Evolutionary conservation across 75 land plant genomes (phyloP).

Genomic region (Selaginella moellendorffii): DNA sequence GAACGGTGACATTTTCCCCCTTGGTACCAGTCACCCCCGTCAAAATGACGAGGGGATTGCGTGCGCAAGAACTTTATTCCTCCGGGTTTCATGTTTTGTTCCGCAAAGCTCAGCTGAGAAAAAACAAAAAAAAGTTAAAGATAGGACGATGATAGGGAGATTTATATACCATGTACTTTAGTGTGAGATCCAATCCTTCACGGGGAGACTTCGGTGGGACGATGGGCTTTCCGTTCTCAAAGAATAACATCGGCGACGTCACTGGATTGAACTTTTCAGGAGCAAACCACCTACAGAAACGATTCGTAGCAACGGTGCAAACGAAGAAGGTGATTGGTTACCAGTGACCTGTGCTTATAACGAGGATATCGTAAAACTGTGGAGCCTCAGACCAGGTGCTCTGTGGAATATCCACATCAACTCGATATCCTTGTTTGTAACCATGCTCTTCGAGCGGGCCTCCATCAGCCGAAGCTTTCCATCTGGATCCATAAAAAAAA

Average conservation of each 20-base stretch:
- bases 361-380: constrained; percentile 53
- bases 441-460: constrained; percentile 59
- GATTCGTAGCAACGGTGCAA: neutral
- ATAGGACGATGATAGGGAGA: neutral
- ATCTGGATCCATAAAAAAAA: constrained; percentile 28
- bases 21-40: constrained; percentile 90
- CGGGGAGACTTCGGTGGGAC: constrained; percentile 45
- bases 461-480: constrained; percentile 41
- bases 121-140: neutral
- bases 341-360: constrained; percentile 90
- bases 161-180: constrained; percentile 50
- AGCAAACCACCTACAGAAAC: constrained; percentile 69
- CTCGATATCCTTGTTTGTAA: constrained; percentile 51
- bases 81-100: constrained; percentile 20
- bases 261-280: constrained; percentile 81
- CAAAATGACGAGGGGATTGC: constrained; percentile 91
- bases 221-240: constrained; percentile 50
- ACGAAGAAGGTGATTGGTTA: constrained; percentile 16
- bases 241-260: constrained; percentile 73
- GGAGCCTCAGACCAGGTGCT: constrained; percentile 63
- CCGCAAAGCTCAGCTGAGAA: constrained; percentile 39
- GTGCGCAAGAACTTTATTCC: constrained; percentile 48
- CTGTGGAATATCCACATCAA: constrained; percentile 82
- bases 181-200: constrained; percentile 47
- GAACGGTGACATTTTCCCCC: constrained; percentile 60